Evolutionary conservation across 148 eudicot genomes (phyloP).

Genomic region (Vaccinium vitisidaea): DNA sequence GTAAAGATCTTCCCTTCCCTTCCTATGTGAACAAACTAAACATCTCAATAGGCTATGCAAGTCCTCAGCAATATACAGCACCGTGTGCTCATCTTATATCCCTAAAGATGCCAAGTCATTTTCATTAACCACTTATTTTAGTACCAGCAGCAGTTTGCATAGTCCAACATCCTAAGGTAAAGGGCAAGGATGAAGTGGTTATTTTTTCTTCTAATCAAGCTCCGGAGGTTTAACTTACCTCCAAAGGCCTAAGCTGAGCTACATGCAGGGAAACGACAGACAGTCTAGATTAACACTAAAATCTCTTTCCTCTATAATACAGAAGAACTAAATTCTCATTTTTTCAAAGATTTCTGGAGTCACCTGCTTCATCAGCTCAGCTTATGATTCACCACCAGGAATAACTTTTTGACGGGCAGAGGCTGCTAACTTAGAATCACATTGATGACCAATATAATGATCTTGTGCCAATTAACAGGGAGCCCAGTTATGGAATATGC

Average conservation of each 20-base stretch:
- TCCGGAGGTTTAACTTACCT: neutral
- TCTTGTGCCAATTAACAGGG: neutral
- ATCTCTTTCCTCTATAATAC: neutral
- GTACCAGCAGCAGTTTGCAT: neutral
- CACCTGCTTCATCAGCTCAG: neutral
- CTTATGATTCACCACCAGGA: neutral
- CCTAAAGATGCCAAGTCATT: neutral
- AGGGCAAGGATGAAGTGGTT: neutral
- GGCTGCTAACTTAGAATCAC: neutral
- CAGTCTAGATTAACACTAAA: neutral
- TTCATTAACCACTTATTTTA: neutral
- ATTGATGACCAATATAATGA: neutral
- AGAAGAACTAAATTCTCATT: neutral
- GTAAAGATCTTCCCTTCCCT: neutral
- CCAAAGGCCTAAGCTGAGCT: neutral
- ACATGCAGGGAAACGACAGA: neutral
- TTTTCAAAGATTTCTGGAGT: neutral
- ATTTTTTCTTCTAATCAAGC: conserved; percentile 8
- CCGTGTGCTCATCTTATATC: neutral
- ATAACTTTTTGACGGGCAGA: neutral
- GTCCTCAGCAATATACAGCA: neutral
- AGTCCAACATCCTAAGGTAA: neutral
- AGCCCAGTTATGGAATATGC: neutral
- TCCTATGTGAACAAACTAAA: neutral
- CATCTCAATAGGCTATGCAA: neutral